These are phyloP conservation scores for Mycena chlorophos DNA, from an alignment of 768 basidiomycete species.

Conservation along the genomic window DNA sequence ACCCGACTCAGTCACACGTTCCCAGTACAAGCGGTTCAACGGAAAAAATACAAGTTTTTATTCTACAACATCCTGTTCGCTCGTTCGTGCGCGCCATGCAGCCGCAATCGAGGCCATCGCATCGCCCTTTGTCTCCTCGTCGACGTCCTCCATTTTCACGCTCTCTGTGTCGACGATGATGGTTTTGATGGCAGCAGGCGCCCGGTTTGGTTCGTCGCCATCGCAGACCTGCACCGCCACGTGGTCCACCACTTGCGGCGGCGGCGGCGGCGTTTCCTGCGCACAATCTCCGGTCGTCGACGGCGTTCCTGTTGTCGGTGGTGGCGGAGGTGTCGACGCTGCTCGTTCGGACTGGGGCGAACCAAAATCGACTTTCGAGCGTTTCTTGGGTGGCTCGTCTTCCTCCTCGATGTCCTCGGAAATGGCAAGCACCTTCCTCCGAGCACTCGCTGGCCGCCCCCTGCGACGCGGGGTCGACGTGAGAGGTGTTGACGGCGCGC, in stretches of 20 bases:
- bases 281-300: not conserved
- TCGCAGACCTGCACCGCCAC: not conserved
- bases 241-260: slow-evolving; percentile 12
- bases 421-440: slow-evolving; percentile 12
- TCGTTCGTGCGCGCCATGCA: not conserved
- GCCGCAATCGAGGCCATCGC: slow-evolving; percentile 6
- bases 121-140: slow-evolving; percentile 40
- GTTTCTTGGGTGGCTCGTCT: slow-evolving; percentile 41
- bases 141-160: slow-evolving; percentile 55
- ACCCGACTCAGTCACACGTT: no score
- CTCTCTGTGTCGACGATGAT: slow-evolving; percentile 30
- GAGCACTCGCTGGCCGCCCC: slow-evolving; percentile 18
- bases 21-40: not conserved
- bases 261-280: not conserved
- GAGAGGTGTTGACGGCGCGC: slow-evolving; percentile 7
- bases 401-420: slow-evolving; percentile 11
- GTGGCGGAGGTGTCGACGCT: slow-evolving; percentile 10
- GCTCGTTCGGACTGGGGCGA: slow-evolving; percentile 27
- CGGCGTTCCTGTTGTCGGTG: not conserved
- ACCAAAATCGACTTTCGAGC: slow-evolving; percentile 43
- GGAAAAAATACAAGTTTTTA: not conserved
- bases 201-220: slow-evolving; percentile 6
- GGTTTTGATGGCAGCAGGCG: slow-evolving; percentile 22
- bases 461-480: not conserved
- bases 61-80: not conserved